Evolutionary conservation across 768 basidiomycete species (phyloP).

Genomic region (Rhodotorula toruloides): DNA sequence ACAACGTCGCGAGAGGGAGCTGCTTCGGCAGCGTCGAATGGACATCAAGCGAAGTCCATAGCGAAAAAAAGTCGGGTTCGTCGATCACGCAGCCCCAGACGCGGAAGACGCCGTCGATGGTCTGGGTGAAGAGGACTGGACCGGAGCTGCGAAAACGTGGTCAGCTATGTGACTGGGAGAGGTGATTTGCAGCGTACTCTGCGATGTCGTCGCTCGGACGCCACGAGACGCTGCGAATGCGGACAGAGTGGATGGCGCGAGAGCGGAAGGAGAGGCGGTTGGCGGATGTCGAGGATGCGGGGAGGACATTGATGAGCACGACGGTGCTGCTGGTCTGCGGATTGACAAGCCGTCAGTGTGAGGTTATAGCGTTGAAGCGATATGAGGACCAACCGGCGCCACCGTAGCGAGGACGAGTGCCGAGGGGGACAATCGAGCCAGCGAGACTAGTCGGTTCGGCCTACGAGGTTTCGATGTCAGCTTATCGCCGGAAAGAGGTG

Average conservation of each 20-base stretch:
- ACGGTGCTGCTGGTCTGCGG: conserved; percentile 16
- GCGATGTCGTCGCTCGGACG: conserved; percentile 12
- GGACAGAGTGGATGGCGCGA: conserved; percentile 2
- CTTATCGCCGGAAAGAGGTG: no score
- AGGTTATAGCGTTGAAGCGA: no score
- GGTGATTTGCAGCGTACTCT: no score
- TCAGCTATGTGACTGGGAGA: no score
- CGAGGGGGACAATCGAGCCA: conserved; percentile 15
- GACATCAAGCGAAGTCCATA: conserved; percentile 30
- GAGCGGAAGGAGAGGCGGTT: conserved; percentile 13
- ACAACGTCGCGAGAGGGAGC: conserved; percentile 12
- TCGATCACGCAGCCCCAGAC: conserved; percentile 41
- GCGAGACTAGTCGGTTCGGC: background rate
- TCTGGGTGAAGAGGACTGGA: conserved; percentile 36
- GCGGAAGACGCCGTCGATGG: conserved; percentile 27
- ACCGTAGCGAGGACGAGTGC: conserved; percentile 17
- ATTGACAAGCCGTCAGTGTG: rapidly evolving
- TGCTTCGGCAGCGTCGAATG: conserved; percentile 5
- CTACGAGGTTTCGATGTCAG: background rate
- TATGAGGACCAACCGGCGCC: background rate
- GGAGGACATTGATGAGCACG: background rate
- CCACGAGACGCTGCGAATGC: conserved; percentile 10
- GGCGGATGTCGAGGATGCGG: background rate
- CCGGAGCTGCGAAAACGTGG: conserved; percentile 1
- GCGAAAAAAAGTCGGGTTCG: conserved; percentile 40